Percentiles rank a stretch among this genome's conserved stretches.
phyloP scores from a whole-genome alignment of 441 rosid genomes.

The Populus hybrid region DNA sequence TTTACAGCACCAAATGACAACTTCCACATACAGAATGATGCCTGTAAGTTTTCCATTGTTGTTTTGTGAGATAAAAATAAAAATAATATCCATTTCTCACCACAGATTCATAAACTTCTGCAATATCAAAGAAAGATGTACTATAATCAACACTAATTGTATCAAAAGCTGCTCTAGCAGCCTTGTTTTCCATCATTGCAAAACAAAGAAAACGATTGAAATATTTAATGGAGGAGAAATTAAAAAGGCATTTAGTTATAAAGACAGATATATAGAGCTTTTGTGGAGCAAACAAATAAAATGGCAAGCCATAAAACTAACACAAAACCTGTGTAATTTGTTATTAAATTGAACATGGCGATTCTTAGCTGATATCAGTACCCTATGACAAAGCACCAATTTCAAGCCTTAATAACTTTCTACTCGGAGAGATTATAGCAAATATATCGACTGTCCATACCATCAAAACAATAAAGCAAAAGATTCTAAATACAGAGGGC shows the following conservation, averaged over 20 bases:
- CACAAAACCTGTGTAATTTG: background rate
- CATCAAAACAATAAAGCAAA: no score
- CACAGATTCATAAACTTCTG: conserved; percentile 88
- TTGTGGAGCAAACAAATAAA: background rate
- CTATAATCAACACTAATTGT: conserved; percentile 54
- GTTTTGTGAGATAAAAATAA: background rate
- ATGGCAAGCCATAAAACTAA: background rate
- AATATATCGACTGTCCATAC: no score
- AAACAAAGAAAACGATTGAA: background rate
- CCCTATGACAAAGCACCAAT: no score
- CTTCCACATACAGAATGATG: conserved; percentile 33
- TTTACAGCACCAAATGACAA: conserved; percentile 61
- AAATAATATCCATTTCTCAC: conserved; percentile 30
- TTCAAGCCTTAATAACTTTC: no score
- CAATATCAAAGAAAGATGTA: conserved; percentile 80
- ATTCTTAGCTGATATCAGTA: no score
- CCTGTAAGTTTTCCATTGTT: background rate
- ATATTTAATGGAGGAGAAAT: background rate
- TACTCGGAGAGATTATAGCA: no score
- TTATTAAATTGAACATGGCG: background rate
- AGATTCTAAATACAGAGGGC: no score
- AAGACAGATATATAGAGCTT: background rate
- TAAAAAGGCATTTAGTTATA: background rate
- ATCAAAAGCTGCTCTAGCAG: conserved; percentile 76
- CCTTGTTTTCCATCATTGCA: conserved; percentile 52